phyloP scores from a whole-genome alignment of 768 basidiomycete species.

The Glaciozyma antarctica region DNA sequence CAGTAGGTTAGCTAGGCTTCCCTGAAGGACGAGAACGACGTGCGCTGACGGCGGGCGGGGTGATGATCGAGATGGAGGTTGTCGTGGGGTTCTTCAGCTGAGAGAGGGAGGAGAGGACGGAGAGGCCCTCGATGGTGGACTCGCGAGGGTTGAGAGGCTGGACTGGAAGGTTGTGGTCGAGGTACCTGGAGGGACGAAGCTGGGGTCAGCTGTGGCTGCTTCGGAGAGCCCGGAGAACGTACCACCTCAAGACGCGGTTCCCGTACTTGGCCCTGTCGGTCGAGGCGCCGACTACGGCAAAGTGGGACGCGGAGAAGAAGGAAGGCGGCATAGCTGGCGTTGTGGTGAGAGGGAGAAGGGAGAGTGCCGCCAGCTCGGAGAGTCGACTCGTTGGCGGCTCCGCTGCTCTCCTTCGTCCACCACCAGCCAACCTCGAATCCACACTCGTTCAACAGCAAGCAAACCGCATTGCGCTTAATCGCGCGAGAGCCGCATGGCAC shows the following conservation, averaged over 20 bases:
- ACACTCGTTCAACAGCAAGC: no score
- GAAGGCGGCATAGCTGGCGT: not conserved
- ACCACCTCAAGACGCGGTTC: conserved; percentile 67
- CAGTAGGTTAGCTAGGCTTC: conserved; percentile 65
- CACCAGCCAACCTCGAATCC: no score
- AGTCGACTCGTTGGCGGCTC: no score
- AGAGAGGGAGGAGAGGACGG: not conserved
- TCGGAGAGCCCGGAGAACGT: conserved; percentile 48
- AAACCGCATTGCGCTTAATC: no score
- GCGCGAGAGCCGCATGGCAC: no score
- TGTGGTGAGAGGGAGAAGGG: not conserved
- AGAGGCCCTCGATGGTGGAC: not conserved
- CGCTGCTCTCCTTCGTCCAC: no score
- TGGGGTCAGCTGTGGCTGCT: not conserved
- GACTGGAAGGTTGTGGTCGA: not conserved
- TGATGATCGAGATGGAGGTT: not conserved
- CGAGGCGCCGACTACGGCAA: conserved; percentile 73
- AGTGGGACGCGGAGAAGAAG: conserved; percentile 57
- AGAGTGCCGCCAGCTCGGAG: not conserved
- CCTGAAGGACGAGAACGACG: not conserved
- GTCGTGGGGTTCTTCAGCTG: not conserved
- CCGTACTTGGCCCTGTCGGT: conserved; percentile 70
- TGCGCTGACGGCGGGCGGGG: not conserved
- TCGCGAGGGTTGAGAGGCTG: not conserved
- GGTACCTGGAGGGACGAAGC: not conserved